Conservation (phyloP, 441 rosid genomes). For the Metrosideros polymorpha region DNA sequence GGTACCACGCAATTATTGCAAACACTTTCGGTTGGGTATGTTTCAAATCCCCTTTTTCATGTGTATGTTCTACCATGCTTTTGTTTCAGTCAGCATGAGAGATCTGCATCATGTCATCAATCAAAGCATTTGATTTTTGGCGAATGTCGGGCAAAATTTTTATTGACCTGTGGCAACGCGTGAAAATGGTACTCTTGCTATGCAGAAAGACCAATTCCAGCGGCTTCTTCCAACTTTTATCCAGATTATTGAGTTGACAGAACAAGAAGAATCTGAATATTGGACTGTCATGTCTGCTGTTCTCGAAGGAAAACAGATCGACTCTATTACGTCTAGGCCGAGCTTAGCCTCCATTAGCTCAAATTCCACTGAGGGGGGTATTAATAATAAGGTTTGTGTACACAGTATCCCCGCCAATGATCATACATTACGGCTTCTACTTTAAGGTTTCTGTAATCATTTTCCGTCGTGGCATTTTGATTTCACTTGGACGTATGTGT, state of each 20-base stretch:
- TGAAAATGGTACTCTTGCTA: neutral
- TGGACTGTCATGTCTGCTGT: conserved; percentile 56
- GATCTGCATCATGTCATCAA: neutral
- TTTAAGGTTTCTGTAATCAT: neutral
- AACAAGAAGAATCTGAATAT: conserved; percentile 60
- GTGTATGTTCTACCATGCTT: neutral
- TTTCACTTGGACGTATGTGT: neutral
- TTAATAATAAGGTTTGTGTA: conserved; percentile 53
- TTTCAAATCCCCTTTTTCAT: neutral
- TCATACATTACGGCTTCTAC: neutral
- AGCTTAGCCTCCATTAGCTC: conserved; percentile 19
- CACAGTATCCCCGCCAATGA: neutral
- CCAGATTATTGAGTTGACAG: conserved; percentile 53
- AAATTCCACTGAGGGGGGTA: conserved; percentile 38
- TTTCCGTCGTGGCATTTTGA: neutral
- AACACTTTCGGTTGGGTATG: neutral
- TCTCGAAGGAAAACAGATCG: conserved; percentile 52
- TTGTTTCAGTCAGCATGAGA: neutral
- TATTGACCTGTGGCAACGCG: neutral
- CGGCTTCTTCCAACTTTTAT: conserved; percentile 65
- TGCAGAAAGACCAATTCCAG: conserved; percentile 76
- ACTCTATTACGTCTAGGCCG: conserved; percentile 26
- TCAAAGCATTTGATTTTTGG: neutral
- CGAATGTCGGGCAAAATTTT: neutral
- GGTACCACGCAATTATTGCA: neutral